Conservation (phyloP, 140 eudicot species). For the Cichorium intybus region DNA sequence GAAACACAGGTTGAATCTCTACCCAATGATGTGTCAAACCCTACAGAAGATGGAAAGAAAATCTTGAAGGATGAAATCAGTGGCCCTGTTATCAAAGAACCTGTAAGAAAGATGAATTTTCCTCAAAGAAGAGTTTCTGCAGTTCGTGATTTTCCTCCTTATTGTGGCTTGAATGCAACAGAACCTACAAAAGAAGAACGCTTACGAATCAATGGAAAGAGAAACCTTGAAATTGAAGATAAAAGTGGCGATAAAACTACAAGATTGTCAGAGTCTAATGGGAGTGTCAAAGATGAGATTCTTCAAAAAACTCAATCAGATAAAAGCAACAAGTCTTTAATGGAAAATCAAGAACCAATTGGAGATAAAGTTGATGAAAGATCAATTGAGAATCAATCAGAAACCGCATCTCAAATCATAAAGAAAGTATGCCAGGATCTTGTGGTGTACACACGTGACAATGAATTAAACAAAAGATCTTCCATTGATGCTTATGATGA, state of each 20-base stretch:
- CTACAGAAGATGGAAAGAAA: constrained; percentile 1
- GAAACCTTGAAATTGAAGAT: constrained; percentile 1
- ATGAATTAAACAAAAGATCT: background rate
- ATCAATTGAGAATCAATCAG: background rate
- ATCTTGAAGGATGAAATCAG: constrained; percentile 16
- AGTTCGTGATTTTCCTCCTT: constrained; percentile 69
- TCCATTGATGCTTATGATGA: constrained; percentile 15
- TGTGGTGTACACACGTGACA: constrained; percentile 30
- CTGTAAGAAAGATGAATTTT: constrained; percentile 31
- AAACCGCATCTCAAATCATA: background rate
- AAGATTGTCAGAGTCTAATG: background rate
- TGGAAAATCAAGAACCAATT: background rate
- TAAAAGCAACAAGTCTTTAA: background rate
- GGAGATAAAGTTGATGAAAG: constrained; percentile 10
- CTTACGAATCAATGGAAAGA: constrained; percentile 17
- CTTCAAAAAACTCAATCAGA: constrained; percentile 4
- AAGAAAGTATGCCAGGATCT: constrained; percentile 34
- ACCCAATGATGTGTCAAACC: background rate
- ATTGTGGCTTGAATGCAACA: constrained; percentile 48
- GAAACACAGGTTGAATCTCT: constrained; percentile 2
- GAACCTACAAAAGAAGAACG: constrained; percentile 34
- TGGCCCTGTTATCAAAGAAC: constrained; percentile 8
- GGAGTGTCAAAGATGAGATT: background rate
- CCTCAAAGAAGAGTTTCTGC: constrained; percentile 58
- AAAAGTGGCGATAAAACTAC: background rate